Conservation (phyloP, 148 eudicot species). For the Pharnaceum exiguum region DNA sequence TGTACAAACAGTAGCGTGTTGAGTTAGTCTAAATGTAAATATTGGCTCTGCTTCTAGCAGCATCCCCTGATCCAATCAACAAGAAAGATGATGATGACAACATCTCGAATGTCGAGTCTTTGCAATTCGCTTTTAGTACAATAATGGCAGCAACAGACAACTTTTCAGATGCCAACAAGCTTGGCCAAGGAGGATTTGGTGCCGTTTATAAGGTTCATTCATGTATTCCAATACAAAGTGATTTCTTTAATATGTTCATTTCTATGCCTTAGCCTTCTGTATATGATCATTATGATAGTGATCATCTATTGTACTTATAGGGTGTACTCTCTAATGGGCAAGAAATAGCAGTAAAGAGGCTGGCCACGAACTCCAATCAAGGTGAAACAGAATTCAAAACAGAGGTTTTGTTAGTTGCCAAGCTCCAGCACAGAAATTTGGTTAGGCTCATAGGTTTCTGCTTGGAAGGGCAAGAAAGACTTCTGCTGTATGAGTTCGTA, state of each 20-base stretch:
- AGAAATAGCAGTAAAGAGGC: slow-evolving; percentile 39
- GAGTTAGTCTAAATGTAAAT: too few species aligned
- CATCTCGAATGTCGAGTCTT: slow-evolving; percentile 7
- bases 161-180: slow-evolving; percentile 15
- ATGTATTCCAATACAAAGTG: too few species aligned
- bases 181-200: slow-evolving; percentile 14
- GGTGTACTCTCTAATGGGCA: slow-evolving; percentile 27
- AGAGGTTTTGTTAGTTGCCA: slow-evolving; percentile 28
- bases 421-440: slow-evolving; percentile 38
- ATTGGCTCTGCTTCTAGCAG: too few species aligned
- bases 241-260: too few species aligned
- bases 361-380: slow-evolving; percentile 21
- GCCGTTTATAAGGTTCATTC: slow-evolving; percentile 12
- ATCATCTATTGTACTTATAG: background rate
- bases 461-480: slow-evolving; percentile 25
- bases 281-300: too few species aligned
- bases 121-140: slow-evolving; percentile 16
- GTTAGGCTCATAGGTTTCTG: slow-evolving; percentile 31
- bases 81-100: background rate
- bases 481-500: slow-evolving; percentile 40
- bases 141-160: slow-evolving; percentile 16
- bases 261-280: too few species aligned
- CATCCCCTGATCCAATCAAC: background rate
- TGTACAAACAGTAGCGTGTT: too few species aligned
- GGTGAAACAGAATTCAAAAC: slow-evolving; percentile 30